A percentile compares a stretch with the other conserved stretches of the same genome.
These are phyloP conservation scores for Liriodendron chinense DNA, from an alignment of 164 flowering plant species.

Conservation along the genomic window DNA sequence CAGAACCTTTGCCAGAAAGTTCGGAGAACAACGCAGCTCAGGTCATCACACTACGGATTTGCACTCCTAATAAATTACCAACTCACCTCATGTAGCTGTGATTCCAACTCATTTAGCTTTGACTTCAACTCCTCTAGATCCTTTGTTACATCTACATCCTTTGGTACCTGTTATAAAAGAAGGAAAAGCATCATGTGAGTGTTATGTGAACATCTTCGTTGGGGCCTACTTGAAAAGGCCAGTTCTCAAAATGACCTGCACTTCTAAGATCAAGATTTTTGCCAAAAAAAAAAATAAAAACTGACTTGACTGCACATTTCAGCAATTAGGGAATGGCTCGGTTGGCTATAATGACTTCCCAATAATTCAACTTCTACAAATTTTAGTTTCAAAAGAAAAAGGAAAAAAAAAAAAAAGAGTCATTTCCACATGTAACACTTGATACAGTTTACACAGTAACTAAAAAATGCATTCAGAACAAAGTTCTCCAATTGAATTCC, in stretches of 20 bases:
- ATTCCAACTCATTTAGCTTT: conserved; percentile 46
- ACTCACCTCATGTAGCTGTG: conserved; percentile 57
- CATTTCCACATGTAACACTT: neutral
- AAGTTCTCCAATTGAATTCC: neutral
- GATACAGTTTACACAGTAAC: neutral
- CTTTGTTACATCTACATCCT: conserved; percentile 1
- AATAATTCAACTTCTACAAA: neutral
- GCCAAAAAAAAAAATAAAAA: neutral
- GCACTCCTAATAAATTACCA: neutral
- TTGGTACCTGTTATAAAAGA: conserved; percentile 6
- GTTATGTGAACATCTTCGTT: neutral
- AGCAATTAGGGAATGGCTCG: neutral
- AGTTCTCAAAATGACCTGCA: neutral
- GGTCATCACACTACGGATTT: too few species aligned
- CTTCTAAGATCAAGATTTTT: neutral
- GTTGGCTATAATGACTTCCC: neutral
- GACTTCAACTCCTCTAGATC: conserved; percentile 52
- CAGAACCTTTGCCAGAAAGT: too few species aligned
- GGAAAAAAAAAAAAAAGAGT: neutral
- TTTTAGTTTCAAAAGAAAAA: neutral
- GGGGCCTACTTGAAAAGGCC: neutral
- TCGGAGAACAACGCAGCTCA: too few species aligned
- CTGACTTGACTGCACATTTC: neutral
- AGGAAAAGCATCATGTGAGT: neutral
- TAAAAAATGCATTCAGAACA: neutral